These are phyloP conservation scores for Quercus glauca DNA, from an alignment of 306 rosid genomes.

Conservation along the genomic window DNA sequence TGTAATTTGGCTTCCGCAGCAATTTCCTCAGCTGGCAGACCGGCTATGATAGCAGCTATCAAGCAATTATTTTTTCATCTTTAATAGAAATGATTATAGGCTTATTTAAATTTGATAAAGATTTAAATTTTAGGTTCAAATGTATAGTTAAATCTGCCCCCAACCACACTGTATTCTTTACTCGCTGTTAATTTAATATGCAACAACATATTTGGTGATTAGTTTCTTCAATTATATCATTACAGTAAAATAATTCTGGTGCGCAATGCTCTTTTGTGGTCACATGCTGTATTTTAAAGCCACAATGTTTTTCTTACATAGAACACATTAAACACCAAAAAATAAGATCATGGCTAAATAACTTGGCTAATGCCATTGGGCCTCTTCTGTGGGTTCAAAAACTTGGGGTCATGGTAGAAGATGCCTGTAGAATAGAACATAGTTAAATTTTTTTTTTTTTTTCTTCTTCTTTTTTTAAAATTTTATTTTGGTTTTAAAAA, in stretches of 20 bases:
- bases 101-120: not conserved
- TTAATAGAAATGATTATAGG: not conserved
- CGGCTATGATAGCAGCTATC: constrained; percentile 25
- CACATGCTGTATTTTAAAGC: not conserved
- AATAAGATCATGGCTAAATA: too few species aligned
- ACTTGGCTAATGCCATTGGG: too few species aligned
- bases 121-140: not conserved
- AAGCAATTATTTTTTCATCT: not conserved
- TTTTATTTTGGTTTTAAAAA: too few species aligned
- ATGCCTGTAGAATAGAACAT: too few species aligned
- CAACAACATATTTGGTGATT: not conserved
- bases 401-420: too few species aligned
- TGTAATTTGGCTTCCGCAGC: constrained; percentile 76
- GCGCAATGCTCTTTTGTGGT: not conserved
- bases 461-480: too few species aligned
- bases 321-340: too few species aligned
- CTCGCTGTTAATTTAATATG: not conserved
- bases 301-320: too few species aligned
- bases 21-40: constrained; percentile 66
- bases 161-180: not conserved
- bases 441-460: too few species aligned
- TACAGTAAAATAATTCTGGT: not conserved
- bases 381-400: too few species aligned
- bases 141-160: not conserved
- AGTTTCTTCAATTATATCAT: not conserved